Evolutionary conservation across 2,329 filamentous ascomycete species (phyloP), one percentile per base, ranked within the genome.

Genomic region (Niveomyces coronatus): DNA sequence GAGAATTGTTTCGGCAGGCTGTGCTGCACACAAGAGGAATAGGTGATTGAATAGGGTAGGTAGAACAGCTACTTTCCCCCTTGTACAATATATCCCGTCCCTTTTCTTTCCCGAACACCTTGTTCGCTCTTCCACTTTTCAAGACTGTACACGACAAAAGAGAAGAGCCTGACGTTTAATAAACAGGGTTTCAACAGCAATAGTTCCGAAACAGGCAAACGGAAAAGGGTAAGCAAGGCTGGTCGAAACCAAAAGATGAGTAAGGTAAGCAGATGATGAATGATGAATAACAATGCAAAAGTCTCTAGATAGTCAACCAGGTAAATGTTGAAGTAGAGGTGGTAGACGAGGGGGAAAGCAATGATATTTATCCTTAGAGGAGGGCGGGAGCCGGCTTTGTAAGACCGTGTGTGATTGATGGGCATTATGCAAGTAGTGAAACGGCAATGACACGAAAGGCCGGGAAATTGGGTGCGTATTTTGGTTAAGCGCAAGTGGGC

Each of bases 1-100:
- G 28, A 31, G 19, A 11, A 37, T 9, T 20, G 22, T 37, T 35
- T 18, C 16, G 40, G 42, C 29, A 41, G 37, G 32, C 32, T 31
- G 32, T 37, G 44, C 37, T 44, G 42, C 32, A 41, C 40, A 44
- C 24, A 23, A 43, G 37, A 40, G 40, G 39, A 43, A 44, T 35
- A 40, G 45, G 35, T 41, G 30, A 44, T 44, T 47, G 40, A 44
- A 39, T 45, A 46, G 39, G 41, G 41, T 46, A 46, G 44, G 40
- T 45, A 47, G 39, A 47, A 41, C 44, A 45, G 44, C 40, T 41
- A 42, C 41, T 39, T 44, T 44, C 32, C 46, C 40, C 39, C 39
- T 15, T 14, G 14, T 9, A 15, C 32, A 41, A 28, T 35, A 32
- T 35, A 33, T 11, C n/a, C 29, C 29, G 30, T 33, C 37, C 31